Conservation (phyloP, 2,329 filamentous ascomycete genomes). For the Sordariomycetes sp. region DNA sequence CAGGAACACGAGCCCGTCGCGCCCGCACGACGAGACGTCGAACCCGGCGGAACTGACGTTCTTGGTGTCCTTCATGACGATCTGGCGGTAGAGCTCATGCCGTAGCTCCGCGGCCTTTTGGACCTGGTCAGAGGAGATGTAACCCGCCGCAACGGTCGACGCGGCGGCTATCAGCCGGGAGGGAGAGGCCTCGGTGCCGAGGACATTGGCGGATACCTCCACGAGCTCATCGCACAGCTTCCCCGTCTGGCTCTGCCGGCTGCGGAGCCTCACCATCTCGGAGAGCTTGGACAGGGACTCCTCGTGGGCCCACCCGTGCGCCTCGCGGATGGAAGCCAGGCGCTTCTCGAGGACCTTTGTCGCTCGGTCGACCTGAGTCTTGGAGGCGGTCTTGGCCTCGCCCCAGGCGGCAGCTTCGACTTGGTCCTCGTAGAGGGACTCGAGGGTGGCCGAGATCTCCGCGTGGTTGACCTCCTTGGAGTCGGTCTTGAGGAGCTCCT, state of each 20-base stretch:
- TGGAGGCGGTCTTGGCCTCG: slow-evolving; percentile 11
- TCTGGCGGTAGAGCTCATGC: slow-evolving; percentile 22
- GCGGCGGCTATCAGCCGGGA: slow-evolving; percentile 18
- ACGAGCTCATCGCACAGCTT: slow-evolving; percentile 17
- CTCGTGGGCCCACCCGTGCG: slow-evolving; percentile 22
- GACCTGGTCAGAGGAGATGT: slow-evolving; percentile 18
- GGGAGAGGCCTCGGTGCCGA: slow-evolving; percentile 15
- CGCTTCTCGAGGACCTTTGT: slow-evolving; percentile 17
- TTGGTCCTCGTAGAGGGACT: slow-evolving; percentile 23
- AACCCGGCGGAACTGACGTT: slow-evolving; percentile 14
- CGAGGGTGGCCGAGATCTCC: slow-evolving; percentile 18
- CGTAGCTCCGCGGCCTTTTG: slow-evolving; percentile 17
- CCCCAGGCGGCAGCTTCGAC: slow-evolving; percentile 10
- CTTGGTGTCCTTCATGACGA: slow-evolving; percentile 19
- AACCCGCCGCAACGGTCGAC: slow-evolving; percentile 19
- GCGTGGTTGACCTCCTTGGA: slow-evolving; percentile 16
- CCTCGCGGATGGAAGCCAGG: slow-evolving; percentile 14
- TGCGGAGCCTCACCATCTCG: slow-evolving; percentile 19
- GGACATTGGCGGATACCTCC: slow-evolving; percentile 17
- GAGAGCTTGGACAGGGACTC: slow-evolving; percentile 20
- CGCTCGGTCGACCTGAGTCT: slow-evolving; percentile 15
- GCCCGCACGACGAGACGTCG: slow-evolving; percentile 17
- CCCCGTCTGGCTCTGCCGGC: slow-evolving; percentile 17
- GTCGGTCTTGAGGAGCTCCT: slow-evolving; percentile 18
- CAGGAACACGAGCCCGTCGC: slow-evolving; percentile 25